Evolutionary conservation across 805 yeast genomes (phyloP).

Genomic region (Blastobotrys robertii): DNA sequence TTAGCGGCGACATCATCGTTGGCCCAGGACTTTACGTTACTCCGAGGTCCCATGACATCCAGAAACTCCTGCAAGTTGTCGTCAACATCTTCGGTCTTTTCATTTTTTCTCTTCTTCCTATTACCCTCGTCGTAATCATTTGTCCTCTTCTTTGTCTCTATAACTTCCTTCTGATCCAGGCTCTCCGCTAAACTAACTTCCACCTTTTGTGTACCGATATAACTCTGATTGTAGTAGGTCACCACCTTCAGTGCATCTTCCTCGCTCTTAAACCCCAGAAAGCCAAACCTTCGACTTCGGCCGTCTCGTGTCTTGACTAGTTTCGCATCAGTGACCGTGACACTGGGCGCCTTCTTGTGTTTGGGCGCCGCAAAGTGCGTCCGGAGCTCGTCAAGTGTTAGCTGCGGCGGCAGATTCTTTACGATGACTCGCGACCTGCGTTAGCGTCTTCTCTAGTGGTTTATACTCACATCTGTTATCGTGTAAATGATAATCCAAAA

Average conservation of each 20-base stretch:
- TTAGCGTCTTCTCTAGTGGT: neutral
- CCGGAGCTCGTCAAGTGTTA: slow-evolving; percentile 61
- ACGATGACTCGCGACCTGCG: slow-evolving; percentile 73
- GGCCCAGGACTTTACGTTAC: slow-evolving; percentile 66
- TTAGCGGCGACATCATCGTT: slow-evolving; percentile 32
- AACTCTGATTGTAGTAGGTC: slow-evolving; percentile 62
- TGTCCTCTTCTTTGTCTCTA: slow-evolving; percentile 25
- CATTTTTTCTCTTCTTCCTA: slow-evolving; percentile 20
- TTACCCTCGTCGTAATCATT: slow-evolving; percentile 26
- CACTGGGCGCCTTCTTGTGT: slow-evolving; percentile 30
- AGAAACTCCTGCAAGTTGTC: slow-evolving; percentile 64
- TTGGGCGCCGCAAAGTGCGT: slow-evolving; percentile 45
- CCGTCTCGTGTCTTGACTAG: slow-evolving; percentile 75
- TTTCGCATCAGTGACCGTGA: slow-evolving; percentile 75
- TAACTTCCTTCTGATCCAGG: slow-evolving; percentile 52
- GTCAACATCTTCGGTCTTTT: slow-evolving; percentile 34
- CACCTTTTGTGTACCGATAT: slow-evolving; percentile 71
- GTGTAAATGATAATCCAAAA: neutral
- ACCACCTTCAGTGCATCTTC: slow-evolving; percentile 75
- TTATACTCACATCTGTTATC: neutral
- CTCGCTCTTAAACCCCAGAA: slow-evolving; percentile 70
- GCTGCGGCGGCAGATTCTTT: slow-evolving; percentile 74
- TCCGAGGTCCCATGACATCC: slow-evolving; percentile 71
- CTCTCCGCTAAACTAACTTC: slow-evolving; percentile 78
- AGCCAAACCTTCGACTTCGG: slow-evolving; percentile 85